phyloP scores from a whole-genome alignment of 2,329 filamentous ascomycete species.

The Tympanopsis confertula region DNA sequence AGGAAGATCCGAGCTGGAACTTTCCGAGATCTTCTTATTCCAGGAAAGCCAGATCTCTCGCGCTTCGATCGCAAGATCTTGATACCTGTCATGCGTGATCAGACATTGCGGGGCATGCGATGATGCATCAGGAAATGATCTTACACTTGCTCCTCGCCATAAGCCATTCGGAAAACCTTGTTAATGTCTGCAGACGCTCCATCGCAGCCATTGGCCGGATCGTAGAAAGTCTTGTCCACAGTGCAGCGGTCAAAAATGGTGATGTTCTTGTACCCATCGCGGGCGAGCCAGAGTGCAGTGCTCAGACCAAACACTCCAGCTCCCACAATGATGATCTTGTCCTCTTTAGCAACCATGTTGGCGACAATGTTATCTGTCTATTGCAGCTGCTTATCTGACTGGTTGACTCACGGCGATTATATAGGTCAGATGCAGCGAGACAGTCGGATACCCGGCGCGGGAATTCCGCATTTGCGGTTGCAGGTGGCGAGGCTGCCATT shows the following conservation, averaged over 20 bases:
- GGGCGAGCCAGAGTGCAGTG: slow-evolving; percentile 7
- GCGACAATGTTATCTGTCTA: too few relatives aligned
- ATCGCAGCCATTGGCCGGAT: slow-evolving; percentile 6
- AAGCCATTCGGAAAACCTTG: slow-evolving; percentile 8
- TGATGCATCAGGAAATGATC: not conserved
- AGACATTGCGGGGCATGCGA: slow-evolving; percentile 8
- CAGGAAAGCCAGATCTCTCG: slow-evolving; percentile 17
- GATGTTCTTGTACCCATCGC: slow-evolving; percentile 6
- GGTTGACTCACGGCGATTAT: too few relatives aligned
- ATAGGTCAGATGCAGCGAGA: too few relatives aligned
- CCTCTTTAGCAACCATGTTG: not conserved
- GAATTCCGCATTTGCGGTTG: too few relatives aligned
- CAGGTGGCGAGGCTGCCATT: too few relatives aligned
- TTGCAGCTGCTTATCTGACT: too few relatives aligned
- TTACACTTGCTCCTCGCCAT: slow-evolving; percentile 3
- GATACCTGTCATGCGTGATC: slow-evolving; percentile 4
- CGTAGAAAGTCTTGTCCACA: slow-evolving; percentile 6
- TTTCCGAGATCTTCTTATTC: slow-evolving; percentile 8
- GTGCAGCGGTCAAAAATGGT: slow-evolving; percentile 8
- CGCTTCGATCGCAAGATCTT: slow-evolving; percentile 15
- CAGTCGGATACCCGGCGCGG: too few relatives aligned
- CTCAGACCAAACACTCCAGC: slow-evolving; percentile 1
- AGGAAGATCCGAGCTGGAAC: slow-evolving; percentile 7
- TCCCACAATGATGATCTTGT: not conserved
- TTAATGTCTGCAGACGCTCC: slow-evolving; percentile 8